A percentile compares a stretch with the other conserved stretches of the same genome.
These are phyloP conservation scores for Aureobasidium leucospermi DNA, from an alignment of 2,329 filamentous ascomycete species.

Conservation along the genomic window DNA sequence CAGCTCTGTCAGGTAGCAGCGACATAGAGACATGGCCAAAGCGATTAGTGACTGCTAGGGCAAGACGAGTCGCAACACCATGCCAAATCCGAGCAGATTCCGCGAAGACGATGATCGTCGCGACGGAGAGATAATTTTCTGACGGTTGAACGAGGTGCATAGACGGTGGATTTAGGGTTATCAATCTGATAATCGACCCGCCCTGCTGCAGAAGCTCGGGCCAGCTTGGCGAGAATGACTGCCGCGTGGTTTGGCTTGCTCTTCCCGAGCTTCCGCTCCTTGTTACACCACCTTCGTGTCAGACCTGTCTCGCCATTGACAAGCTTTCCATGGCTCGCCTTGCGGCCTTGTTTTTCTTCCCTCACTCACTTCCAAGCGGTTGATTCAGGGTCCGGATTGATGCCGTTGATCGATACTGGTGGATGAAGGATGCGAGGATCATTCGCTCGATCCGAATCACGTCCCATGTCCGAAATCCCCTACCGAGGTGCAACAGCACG, in stretches of 20 bases:
- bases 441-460: not conserved
- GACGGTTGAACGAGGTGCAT: constrained; percentile 8
- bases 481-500: not conserved
- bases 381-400: not conserved
- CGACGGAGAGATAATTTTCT: not conserved
- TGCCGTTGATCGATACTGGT: not conserved
- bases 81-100: not conserved
- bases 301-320: not conserved
- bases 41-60: not conserved
- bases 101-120: not conserved
- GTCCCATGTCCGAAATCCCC: not conserved
- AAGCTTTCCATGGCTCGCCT: not conserved
- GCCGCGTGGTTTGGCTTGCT: not conserved
- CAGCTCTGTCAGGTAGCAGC: not conserved
- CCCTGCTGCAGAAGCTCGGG: not conserved
- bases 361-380: not conserved
- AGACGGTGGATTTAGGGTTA: constrained; percentile 10
- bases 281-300: not conserved
- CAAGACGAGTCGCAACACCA: not conserved
- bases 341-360: not conserved
- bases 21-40: not conserved
- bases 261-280: not conserved
- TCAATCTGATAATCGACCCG: constrained; percentile 14
- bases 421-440: not conserved
- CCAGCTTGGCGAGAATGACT: not conserved